Evolutionary conservation across 2,329 filamentous ascomycete genomes (phyloP).

Genomic region (Pseudogymnoascus sp.): DNA sequence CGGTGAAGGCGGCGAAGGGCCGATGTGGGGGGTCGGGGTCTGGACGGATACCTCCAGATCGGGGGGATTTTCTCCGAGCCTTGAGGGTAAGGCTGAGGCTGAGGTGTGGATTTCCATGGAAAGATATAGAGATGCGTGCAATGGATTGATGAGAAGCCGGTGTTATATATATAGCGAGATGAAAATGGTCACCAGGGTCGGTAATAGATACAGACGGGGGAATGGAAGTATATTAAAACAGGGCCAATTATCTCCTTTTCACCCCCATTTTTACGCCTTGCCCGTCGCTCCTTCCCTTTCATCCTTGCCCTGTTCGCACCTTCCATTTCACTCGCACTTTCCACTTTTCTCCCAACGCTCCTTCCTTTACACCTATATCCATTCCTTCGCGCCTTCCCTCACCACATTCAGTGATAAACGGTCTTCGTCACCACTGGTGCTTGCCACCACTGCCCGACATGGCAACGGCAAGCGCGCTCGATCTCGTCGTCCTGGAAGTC

Average conservation of each 20-base stretch:
- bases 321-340: not conserved
- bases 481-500: conserved; percentile 5
- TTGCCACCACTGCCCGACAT: conserved; percentile 2
- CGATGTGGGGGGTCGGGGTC: not conserved
- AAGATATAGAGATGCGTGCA: too few species aligned
- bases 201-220: not conserved
- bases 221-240: not conserved
- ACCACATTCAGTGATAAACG: not conserved
- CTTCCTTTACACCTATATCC: not conserved
- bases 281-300: not conserved
- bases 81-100: not conserved
- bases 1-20: not conserved
- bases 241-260: not conserved
- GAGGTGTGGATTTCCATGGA: not conserved
- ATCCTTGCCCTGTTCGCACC: not conserved
- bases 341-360: not conserved
- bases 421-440: conserved; percentile 3
- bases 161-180: not conserved
- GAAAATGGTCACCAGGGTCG: not conserved
- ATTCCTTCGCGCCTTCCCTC: not conserved
- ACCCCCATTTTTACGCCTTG: not conserved
- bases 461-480: not conserved
- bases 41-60: not conserved
- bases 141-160: not conserved
- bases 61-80: not conserved